Conservation (phyloP, 306 rosid genomes). For the Quercus mongolica region DNA sequence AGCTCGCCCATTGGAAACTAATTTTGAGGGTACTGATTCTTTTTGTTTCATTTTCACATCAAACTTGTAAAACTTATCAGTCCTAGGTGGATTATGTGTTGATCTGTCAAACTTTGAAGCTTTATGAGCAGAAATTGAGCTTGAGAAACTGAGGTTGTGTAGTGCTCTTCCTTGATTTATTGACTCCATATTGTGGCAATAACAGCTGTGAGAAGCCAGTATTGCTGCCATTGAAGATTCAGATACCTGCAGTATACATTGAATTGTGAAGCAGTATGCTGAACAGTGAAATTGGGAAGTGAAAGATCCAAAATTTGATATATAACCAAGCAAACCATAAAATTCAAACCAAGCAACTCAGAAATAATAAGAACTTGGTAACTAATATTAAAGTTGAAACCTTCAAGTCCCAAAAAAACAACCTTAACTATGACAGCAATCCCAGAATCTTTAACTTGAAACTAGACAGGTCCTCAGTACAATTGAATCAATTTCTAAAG, state of each 20-base stretch:
- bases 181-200: constrained; percentile 40
- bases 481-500: no score
- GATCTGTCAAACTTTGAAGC: constrained; percentile 31
- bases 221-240: constrained; percentile 50
- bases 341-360: no score
- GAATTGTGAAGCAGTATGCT: constrained; percentile 8
- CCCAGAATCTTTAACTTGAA: no score
- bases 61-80: constrained; percentile 27
- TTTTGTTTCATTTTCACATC: constrained; percentile 55
- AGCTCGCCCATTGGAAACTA: constrained; percentile 62
- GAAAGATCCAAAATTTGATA: constrained; percentile 6
- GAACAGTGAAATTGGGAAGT: neutral
- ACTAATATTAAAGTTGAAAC: neutral
- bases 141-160: constrained; percentile 53
- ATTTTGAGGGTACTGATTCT: constrained; percentile 43
- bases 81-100: constrained; percentile 13
- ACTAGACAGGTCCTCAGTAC: no score
- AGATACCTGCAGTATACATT: constrained; percentile 15
- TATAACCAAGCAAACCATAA: constrained; percentile 4
- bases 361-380: neutral
- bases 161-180: constrained; percentile 35
- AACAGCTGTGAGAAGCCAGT: constrained; percentile 65
- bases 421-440: no score
- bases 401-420: no score
- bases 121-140: constrained; percentile 46